Evolutionary conservation across 192 early-diverging fungal genomes (phyloP).

Genomic region (Podila minutissima): DNA sequence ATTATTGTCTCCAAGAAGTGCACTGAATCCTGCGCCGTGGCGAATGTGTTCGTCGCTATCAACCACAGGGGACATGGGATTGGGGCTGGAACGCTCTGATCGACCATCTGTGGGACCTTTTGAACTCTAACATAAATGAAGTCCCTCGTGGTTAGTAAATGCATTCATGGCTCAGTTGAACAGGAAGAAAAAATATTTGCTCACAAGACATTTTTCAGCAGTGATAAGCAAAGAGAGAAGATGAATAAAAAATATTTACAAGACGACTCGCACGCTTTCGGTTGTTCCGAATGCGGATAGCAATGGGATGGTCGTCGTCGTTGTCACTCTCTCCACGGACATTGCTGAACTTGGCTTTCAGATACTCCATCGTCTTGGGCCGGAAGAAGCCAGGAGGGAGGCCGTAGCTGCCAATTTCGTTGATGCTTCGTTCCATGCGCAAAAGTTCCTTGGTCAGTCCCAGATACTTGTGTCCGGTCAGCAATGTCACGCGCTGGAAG

Average conservation of each 20-base stretch:
- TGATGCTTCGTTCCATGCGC: constrained; percentile 84
- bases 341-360: constrained; percentile 57
- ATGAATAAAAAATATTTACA: constrained; percentile 8
- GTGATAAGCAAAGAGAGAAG: not conserved
- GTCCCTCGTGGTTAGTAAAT: not conserved
- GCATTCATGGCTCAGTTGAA: not conserved
- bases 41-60: constrained; percentile 36
- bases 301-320: constrained; percentile 42
- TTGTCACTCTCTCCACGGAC: constrained; percentile 41
- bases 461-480: constrained; percentile 90
- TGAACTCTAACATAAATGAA: constrained; percentile 4
- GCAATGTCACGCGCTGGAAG: constrained; percentile 94
- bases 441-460: constrained; percentile 89
- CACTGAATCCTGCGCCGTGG: constrained; percentile 50
- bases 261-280: constrained; percentile 20
- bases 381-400: constrained; percentile 66
- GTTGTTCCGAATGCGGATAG: constrained; percentile 41
- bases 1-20: constrained; percentile 52
- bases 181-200: not conserved
- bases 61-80: constrained; percentile 19
- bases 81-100: constrained; percentile 14
- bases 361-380: constrained; percentile 63
- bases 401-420: constrained; percentile 71
- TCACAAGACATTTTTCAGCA: not conserved
- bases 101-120: constrained; percentile 7